Conservation (phyloP, 2,329 filamentous ascomycete genomes). For the Cordyceps militaris region DNA sequence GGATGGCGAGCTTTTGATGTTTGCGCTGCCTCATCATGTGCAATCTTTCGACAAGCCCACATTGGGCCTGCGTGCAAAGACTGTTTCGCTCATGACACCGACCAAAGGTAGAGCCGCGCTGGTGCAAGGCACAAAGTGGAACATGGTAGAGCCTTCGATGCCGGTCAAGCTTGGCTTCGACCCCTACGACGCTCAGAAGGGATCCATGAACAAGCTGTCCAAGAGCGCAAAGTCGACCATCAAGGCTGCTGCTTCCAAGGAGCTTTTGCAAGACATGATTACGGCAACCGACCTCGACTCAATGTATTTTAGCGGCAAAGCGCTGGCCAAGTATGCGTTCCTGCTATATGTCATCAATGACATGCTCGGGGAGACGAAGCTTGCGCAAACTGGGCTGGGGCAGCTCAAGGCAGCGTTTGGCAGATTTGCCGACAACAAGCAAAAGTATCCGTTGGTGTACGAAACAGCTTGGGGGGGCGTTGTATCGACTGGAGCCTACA, state of each 20-base stretch:
- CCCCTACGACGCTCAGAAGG: conserved; percentile 61
- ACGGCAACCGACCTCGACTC: conserved; percentile 69
- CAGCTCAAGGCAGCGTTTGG: conserved; percentile 61
- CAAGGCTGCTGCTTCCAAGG: conserved; percentile 55
- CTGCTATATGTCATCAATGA: conserved; percentile 60
- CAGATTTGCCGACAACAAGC: conserved; percentile 59
- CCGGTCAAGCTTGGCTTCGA: conserved; percentile 69
- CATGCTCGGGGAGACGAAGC: conserved; percentile 49
- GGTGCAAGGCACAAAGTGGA: conserved; percentile 67
- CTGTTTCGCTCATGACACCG: conserved; percentile 63
- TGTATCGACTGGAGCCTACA: conserved; percentile 69
- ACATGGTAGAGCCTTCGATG: conserved; percentile 66
- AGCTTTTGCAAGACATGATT: conserved; percentile 71
- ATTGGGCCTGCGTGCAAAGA: conserved; percentile 39
- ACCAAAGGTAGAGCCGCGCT: conserved; percentile 78
- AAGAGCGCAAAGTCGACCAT: conserved; percentile 53
- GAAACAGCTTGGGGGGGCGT: conserved; percentile 71
- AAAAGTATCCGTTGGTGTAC: conserved; percentile 59
- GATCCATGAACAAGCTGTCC: conserved; percentile 40
- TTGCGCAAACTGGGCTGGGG: conserved; percentile 51
- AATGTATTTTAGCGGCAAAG: conserved; percentile 91
- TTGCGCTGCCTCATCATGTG: conserved; percentile 79
- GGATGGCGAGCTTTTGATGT: conserved; percentile 65
- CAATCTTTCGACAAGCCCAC: conserved; percentile 61
- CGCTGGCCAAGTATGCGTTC: conserved; percentile 67